Conservation (phyloP, 768 basidiomycete genomes). For the Phlebiopsis flavidoalba region DNA sequence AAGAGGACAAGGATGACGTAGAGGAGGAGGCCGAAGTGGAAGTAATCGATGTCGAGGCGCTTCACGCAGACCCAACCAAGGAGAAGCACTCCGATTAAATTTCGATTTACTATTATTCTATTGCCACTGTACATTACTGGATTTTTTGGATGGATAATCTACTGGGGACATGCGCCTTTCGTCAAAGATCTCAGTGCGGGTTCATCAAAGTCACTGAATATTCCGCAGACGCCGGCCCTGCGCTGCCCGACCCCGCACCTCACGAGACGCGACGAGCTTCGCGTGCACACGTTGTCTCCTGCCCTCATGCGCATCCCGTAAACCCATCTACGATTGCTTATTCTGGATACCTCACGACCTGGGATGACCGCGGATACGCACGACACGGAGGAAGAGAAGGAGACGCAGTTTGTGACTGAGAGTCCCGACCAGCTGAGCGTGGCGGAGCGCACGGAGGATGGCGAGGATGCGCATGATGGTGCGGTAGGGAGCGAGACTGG, state of each 20-base stretch:
- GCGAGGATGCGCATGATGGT: neutral
- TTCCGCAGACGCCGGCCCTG: neutral
- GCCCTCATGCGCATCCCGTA: neutral
- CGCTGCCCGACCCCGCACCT: neutral
- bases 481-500: neutral
- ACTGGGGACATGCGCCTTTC: too few relatives aligned
- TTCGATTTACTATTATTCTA: neutral
- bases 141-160: too few relatives aligned
- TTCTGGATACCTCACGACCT: neutral
- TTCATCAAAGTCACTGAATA: neutral
- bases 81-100: neutral
- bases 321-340: neutral
- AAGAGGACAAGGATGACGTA: slow-evolving; percentile 19
- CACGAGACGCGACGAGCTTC: neutral
- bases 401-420: neutral
- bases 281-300: neutral
- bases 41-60: slow-evolving; percentile 16
- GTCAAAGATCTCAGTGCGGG: too few relatives aligned
- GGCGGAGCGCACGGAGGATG: neutral
- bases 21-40: slow-evolving; percentile 15
- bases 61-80: neutral
- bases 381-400: neutral
- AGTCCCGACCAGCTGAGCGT: neutral
- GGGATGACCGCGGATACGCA: neutral
- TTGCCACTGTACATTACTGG: too few relatives aligned